These are phyloP conservation scores for Fusarium sororula DNA, from an alignment of 2,329 filamentous ascomycete genomes.

Conservation along the genomic window DNA sequence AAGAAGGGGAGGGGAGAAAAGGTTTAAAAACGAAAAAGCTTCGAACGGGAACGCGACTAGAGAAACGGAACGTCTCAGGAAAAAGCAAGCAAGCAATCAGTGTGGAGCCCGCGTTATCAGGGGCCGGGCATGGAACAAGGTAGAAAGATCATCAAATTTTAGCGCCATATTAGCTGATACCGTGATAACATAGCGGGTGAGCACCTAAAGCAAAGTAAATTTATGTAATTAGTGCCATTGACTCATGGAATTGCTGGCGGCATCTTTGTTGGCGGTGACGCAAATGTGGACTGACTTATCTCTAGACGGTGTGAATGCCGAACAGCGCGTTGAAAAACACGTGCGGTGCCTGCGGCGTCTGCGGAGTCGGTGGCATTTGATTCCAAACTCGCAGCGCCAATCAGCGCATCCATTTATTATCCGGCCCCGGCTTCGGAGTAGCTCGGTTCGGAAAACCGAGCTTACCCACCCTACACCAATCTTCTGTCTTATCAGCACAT, in stretches of 20 bases:
- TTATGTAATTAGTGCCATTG: constrained; percentile 10
- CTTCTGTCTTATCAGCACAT: too few species aligned
- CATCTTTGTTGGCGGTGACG: constrained; percentile 8
- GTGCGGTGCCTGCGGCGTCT: neutral
- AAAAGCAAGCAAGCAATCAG: constrained; percentile 33
- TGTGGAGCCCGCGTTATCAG: constrained; percentile 27
- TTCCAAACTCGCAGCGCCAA: constrained; percentile 12
- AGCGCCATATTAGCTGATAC: constrained; percentile 30
- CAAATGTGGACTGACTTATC: constrained; percentile 10
- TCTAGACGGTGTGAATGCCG: neutral
- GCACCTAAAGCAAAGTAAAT: neutral
- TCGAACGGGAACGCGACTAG: neutral
- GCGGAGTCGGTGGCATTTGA: constrained; percentile 1
- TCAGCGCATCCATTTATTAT: neutral
- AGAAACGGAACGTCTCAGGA: neutral
- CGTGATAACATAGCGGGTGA: neutral
- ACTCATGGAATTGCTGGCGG: neutral
- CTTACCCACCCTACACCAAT: neutral
- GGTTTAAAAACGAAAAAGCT: neutral
- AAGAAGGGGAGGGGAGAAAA: neutral
- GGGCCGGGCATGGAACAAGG: constrained; percentile 25
- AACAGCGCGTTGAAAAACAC: neutral
- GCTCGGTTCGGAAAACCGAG: constrained; percentile 14
- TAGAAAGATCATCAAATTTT: constrained; percentile 30
- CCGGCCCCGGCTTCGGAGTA: constrained; percentile 1